These are phyloP conservation scores for Chlorella sp. DNA, from an alignment of 139 green algal genomes.

Conservation along the genomic window DNA sequence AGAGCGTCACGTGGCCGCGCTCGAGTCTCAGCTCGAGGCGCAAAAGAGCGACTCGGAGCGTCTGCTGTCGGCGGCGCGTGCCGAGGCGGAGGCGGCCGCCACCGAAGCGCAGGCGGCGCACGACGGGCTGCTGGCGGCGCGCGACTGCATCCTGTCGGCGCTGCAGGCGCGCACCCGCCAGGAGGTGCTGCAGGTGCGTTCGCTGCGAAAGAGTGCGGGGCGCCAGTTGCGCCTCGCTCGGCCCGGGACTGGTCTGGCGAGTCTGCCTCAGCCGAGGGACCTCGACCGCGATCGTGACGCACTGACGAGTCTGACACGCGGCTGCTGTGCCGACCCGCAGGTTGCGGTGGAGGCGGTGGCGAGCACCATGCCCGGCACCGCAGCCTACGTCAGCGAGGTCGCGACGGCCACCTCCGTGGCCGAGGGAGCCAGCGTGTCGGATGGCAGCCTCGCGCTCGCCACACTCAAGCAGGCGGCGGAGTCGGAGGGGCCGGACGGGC, in stretches of 20 bases:
- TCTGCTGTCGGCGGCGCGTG: background rate
- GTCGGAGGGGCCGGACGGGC: background rate
- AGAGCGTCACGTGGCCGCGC: constrained; percentile 6
- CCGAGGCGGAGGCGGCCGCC: background rate
- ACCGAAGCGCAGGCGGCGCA: background rate
- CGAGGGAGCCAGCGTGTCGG: no score
- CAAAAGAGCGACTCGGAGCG: constrained; percentile 2
- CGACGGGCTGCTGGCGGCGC: constrained; percentile 1
- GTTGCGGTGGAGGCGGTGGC: constrained; percentile 5
- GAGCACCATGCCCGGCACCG: constrained; percentile 12
- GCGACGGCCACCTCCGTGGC: no score
- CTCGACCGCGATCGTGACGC: no score
- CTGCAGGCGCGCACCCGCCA: constrained; percentile 22
- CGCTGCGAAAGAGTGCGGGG: no score
- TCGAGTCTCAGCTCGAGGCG: constrained; percentile 17
- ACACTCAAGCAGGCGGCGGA: background rate
- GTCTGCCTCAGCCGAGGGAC: no score
- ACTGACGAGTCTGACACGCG: no score
- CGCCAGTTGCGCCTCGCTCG: no score
- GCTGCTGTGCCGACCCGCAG: no score
- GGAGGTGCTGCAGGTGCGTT: constrained; percentile 15
- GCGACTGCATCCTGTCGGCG: constrained; percentile 11
- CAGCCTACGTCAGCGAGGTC: constrained; percentile 27
- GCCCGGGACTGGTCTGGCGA: no score
- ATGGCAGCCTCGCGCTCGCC: background rate